These are phyloP conservation scores for Didymellaceae sp. DNA, from an alignment of 2,329 filamentous ascomycete genomes.

Conservation along the genomic window DNA sequence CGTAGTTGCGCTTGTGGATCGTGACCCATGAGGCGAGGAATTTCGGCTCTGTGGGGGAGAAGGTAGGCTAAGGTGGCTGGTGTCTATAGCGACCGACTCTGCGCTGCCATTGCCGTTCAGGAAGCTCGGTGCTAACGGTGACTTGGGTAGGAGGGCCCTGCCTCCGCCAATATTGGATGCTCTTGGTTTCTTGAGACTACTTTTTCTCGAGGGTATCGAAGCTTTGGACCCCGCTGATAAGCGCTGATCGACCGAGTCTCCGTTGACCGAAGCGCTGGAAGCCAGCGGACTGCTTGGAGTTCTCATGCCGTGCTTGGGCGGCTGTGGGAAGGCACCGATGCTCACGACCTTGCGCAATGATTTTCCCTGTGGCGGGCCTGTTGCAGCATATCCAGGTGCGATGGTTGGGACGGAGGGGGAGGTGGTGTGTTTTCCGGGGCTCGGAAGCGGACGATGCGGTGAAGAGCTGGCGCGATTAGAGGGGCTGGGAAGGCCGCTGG, in stretches of 20 bases:
- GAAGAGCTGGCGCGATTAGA: slow-evolving; percentile 42
- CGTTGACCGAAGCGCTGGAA: slow-evolving; percentile 55
- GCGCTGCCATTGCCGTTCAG: slow-evolving; percentile 80
- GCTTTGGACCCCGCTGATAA: slow-evolving; percentile 36
- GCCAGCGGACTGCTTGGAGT: slow-evolving; percentile 61
- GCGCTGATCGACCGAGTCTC: slow-evolving; percentile 43
- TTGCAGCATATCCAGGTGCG: slow-evolving; percentile 48
- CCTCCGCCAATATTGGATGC: slow-evolving; percentile 47
- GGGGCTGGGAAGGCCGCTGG: slow-evolving; percentile 38
- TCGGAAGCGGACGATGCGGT: slow-evolving; percentile 39
- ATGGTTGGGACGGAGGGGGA: slow-evolving; percentile 58
- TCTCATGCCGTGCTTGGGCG: slow-evolving; percentile 68
- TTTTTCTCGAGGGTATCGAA: slow-evolving; percentile 38
- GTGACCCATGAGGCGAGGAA: slow-evolving; percentile 91
- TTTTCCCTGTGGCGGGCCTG: slow-evolving; percentile 58
- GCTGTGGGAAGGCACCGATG: slow-evolving; percentile 92
- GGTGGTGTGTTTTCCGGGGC: slow-evolving; percentile 35
- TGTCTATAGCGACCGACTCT: slow-evolving; percentile 75
- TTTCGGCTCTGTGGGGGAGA: slow-evolving; percentile 89
- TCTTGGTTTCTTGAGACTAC: slow-evolving; percentile 57
- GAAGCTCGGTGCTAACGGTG: slow-evolving; percentile 69
- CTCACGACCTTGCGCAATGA: slow-evolving; percentile 86
- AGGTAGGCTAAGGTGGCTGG: slow-evolving; percentile 72
- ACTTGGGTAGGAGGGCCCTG: slow-evolving; percentile 41
- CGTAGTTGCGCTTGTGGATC: slow-evolving; percentile 84